These are phyloP conservation scores for Halophytophthora polymorphica DNA, from an alignment of 352 stramenopile species.

Conservation along the genomic window DNA sequence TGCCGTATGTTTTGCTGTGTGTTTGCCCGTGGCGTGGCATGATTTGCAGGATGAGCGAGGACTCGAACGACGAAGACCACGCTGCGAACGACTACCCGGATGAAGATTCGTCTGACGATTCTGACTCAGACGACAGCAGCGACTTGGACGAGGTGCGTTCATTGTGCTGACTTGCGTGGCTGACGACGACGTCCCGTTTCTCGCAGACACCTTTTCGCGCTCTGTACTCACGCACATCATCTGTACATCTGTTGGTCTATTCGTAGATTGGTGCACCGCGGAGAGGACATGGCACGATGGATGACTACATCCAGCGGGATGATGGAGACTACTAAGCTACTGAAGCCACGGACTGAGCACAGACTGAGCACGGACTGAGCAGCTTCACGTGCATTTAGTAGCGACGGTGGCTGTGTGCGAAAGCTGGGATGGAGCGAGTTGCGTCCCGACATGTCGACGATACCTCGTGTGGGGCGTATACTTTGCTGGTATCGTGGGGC, in stretches of 20 bases:
- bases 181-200: constrained; percentile 9
- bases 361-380: no score
- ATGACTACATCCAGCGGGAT: constrained; percentile 27
- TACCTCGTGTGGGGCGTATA: no score
- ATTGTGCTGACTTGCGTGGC: background rate
- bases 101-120: constrained; percentile 63
- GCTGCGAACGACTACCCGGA: constrained; percentile 81
- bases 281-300: constrained; percentile 12
- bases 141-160: constrained; percentile 32
- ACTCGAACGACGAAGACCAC: constrained; percentile 85
- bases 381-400: no score
- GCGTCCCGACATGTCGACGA: no score
- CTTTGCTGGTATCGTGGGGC: background rate
- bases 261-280: constrained; percentile 25
- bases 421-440: no score
- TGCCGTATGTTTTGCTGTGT: constrained; percentile 19
- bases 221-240: background rate
- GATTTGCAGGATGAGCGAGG: constrained; percentile 57
- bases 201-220: background rate
- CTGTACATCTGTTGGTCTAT: constrained; percentile 9
- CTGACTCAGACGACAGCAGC: constrained; percentile 24
- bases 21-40: constrained; percentile 9
- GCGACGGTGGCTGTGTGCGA: no score
- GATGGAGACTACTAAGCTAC: constrained; percentile 26
- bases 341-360: no score